Conservation (phyloP, 179 eudicot genomes). For the Beta macrorhiza region DNA sequence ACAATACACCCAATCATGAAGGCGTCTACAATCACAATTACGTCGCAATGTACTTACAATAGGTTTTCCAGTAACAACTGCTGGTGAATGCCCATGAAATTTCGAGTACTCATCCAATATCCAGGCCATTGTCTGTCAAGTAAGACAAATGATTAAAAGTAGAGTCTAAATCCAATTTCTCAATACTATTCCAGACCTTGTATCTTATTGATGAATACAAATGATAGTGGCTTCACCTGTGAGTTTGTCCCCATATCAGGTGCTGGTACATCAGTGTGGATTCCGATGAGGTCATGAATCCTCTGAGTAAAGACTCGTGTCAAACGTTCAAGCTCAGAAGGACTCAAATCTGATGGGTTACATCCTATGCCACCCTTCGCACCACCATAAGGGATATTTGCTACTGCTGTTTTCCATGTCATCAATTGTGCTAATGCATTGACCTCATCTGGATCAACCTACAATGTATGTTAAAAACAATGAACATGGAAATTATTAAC, state of each 20-base stretch:
- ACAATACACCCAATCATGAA: not conserved
- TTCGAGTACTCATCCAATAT: constrained; percentile 92
- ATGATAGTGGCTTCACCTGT: constrained; percentile 47
- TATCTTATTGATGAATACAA: not conserved
- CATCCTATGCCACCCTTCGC: constrained; percentile 99
- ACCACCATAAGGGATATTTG: constrained; percentile 96
- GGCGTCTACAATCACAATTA: not conserved
- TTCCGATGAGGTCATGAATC: constrained; percentile 91
- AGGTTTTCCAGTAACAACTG: constrained; percentile 94
- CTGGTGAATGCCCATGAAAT: constrained; percentile 93
- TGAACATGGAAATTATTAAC: not conserved
- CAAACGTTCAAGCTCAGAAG: constrained; percentile 83
- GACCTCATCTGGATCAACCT: constrained; percentile 99
- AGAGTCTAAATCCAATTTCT: not conserved
- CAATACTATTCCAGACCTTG: not conserved
- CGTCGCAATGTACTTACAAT: constrained; percentile 49
- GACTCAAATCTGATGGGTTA: constrained; percentile 67
- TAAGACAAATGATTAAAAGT: constrained; percentile 2
- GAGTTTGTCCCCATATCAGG: constrained; percentile 99
- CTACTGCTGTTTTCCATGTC: constrained; percentile 99
- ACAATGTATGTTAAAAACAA: not conserved
- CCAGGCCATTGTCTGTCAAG: constrained; percentile 93
- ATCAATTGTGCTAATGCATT: constrained; percentile 94
- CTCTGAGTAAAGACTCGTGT: constrained; percentile 96
- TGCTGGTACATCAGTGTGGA: constrained; percentile 96